Percentiles rank a stretch among this genome's conserved stretches.
These are phyloP conservation scores for Hypoxylon sp. DNA, from an alignment of 2,329 filamentous ascomycete genomes.

Conservation along the genomic window DNA sequence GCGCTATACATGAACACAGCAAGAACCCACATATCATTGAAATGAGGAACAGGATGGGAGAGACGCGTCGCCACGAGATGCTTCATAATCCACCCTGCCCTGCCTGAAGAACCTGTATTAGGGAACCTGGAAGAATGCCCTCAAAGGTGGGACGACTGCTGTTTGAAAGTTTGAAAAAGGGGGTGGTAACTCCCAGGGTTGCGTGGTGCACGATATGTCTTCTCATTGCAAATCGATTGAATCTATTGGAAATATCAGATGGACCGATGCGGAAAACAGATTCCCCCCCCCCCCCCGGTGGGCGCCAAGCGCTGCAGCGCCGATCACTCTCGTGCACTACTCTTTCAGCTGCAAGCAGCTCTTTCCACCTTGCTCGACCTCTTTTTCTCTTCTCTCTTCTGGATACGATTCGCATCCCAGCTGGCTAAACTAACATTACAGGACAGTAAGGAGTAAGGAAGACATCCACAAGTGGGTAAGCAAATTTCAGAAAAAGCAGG, in stretches of 20 bases:
- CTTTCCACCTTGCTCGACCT: neutral
- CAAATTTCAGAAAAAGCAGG: conserved; percentile 32
- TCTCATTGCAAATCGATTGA: conserved; percentile 23
- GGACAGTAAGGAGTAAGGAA: neutral
- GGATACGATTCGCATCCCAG: conserved; percentile 13
- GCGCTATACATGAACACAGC: neutral
- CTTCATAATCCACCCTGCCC: neutral
- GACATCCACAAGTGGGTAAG: conserved; percentile 38
- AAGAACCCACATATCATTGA: conserved; percentile 1
- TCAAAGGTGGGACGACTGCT: conserved; percentile 4
- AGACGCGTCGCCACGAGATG: neutral
- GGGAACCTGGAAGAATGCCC: neutral
- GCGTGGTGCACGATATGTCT: conserved; percentile 7
- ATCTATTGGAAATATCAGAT: conserved; percentile 38
- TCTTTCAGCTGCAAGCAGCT: conserved; percentile 28
- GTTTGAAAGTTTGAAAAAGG: conserved; percentile 15
- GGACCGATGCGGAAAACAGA: conserved; percentile 40
- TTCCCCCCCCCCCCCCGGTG: conserved; percentile 33
- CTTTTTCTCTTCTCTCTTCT: no score
- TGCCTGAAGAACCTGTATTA: neutral
- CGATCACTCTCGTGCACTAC: conserved; percentile 38
- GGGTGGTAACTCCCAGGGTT: conserved; percentile 1
- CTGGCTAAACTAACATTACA: neutral
- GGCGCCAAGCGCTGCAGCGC: conserved; percentile 38
- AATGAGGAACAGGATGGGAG: neutral